These are phyloP conservation scores for Gamarada debralockiae DNA, from an alignment of 495 filamentous ascomycete species.

Conservation along the genomic window DNA sequence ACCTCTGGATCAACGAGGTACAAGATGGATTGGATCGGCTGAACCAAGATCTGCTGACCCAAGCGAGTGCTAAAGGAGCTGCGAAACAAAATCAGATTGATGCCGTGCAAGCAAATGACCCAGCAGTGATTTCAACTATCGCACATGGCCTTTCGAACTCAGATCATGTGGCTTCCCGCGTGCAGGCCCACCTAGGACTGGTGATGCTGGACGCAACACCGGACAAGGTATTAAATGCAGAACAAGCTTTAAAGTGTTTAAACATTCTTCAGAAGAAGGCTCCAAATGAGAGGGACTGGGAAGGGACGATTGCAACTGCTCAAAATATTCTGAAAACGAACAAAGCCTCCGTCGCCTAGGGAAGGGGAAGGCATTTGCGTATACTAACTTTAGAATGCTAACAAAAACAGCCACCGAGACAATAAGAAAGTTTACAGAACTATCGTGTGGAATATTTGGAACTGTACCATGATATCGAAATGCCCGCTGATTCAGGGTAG, in stretches of 20 bases:
- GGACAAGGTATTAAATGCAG: background rate
- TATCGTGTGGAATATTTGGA: too few relatives aligned
- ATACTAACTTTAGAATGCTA: too few relatives aligned
- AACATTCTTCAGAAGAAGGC: background rate
- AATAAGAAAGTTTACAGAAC: too few relatives aligned
- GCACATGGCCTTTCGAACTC: background rate
- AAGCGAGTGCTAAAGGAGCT: background rate
- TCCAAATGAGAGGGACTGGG: background rate
- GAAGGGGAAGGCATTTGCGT: too few relatives aligned
- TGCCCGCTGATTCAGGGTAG: too few relatives aligned
- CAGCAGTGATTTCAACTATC: too few relatives aligned
- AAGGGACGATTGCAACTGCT: too few relatives aligned
- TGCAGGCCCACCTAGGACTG: background rate
- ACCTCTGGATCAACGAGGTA: background rate
- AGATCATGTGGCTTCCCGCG: background rate
- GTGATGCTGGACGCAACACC: background rate
- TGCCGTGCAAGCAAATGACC: too few relatives aligned
- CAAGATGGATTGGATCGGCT: background rate
- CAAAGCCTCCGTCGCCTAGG: too few relatives aligned
- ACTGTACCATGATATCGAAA: too few relatives aligned
- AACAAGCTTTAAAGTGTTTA: background rate
- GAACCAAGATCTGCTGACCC: background rate
- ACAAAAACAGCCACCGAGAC: too few relatives aligned
- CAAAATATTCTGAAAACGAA: too few relatives aligned
- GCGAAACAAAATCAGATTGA: background rate